Evolutionary conservation across 2,329 filamentous ascomycete genomes (phyloP).

Genomic region (Xylaria sp.): DNA sequence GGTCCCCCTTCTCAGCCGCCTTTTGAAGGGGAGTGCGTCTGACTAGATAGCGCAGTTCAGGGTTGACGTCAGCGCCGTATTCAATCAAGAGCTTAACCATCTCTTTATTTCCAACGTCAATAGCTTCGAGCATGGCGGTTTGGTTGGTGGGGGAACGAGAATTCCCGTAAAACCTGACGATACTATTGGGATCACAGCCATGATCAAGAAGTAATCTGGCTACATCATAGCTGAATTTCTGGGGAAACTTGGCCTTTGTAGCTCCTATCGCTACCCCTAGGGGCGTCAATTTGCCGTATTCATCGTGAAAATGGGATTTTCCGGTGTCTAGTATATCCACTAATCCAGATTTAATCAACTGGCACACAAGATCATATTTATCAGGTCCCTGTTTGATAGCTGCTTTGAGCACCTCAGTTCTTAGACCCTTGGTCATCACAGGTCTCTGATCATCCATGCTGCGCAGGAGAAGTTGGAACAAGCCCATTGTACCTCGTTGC

Average conservation of each 20-base stretch:
- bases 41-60: constrained; percentile 1
- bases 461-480: background rate
- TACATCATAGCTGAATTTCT: constrained; percentile 7
- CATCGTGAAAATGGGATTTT: background rate
- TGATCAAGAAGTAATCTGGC: constrained; percentile 18
- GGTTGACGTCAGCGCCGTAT: constrained; percentile 28
- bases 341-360: background rate
- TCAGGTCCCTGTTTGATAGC: background rate
- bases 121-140: constrained; percentile 20
- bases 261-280: constrained; percentile 12
- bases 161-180: background rate
- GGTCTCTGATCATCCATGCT: background rate
- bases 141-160: background rate
- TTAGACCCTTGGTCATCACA: background rate
- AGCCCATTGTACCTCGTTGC: background rate
- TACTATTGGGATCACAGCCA: constrained; percentile 18
- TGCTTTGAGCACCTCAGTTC: constrained; percentile 3
- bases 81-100: constrained; percentile 34
- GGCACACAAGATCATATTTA: background rate
- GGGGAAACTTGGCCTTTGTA: background rate
- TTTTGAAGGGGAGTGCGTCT: constrained; percentile 35
- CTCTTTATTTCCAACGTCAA: constrained; percentile 5
- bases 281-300: background rate
- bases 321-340: constrained; percentile 20
- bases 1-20: constrained; percentile 26